phyloP scores from a whole-genome alignment of 192 early-diverging fungal genomes.

The Linnemannia hyalina region DNA sequence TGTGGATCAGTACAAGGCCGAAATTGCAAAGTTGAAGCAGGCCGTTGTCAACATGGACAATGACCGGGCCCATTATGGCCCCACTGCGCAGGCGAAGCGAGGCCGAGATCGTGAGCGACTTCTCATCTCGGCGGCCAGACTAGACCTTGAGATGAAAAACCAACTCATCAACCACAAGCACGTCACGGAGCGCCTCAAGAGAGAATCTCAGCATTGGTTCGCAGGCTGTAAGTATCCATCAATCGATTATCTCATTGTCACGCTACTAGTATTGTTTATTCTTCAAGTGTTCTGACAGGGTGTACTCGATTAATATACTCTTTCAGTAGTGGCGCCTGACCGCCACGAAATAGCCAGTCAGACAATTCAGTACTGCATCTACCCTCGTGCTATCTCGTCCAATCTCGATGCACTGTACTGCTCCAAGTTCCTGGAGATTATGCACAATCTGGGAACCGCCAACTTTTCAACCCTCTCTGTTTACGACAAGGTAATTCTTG shows the following conservation, averaged over 20 bases:
- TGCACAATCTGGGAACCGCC: constrained; percentile 77
- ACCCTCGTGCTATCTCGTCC: constrained; percentile 75
- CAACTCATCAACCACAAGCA: constrained; percentile 56
- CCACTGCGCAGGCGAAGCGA: constrained; percentile 23
- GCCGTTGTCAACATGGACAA: constrained; percentile 27
- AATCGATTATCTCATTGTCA: too few species aligned
- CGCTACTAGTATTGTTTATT: not conserved
- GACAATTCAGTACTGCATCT: constrained; percentile 80
- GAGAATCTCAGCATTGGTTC: constrained; percentile 67
- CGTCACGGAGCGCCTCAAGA: constrained; percentile 49
- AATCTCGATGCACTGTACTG: constrained; percentile 80
- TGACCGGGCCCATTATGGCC: constrained; percentile 9
- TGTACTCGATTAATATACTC: not conserved
- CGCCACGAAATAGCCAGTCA: constrained; percentile 58
- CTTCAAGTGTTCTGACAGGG: not conserved
- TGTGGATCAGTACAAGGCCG: constrained; percentile 67
- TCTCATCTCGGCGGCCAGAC: constrained; percentile 15
- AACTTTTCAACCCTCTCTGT: constrained; percentile 80
- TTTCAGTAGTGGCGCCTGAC: constrained; percentile 16
- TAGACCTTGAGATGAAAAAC: constrained; percentile 48
- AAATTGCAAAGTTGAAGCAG: constrained; percentile 66
- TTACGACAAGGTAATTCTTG: constrained; percentile 70
- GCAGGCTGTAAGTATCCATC: constrained; percentile 29
- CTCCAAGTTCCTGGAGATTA: constrained; percentile 76
- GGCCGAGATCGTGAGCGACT: constrained; percentile 39